Conservation (phyloP, 495 filamentous ascomycete genomes). For the Gamarada debralockiae region DNA sequence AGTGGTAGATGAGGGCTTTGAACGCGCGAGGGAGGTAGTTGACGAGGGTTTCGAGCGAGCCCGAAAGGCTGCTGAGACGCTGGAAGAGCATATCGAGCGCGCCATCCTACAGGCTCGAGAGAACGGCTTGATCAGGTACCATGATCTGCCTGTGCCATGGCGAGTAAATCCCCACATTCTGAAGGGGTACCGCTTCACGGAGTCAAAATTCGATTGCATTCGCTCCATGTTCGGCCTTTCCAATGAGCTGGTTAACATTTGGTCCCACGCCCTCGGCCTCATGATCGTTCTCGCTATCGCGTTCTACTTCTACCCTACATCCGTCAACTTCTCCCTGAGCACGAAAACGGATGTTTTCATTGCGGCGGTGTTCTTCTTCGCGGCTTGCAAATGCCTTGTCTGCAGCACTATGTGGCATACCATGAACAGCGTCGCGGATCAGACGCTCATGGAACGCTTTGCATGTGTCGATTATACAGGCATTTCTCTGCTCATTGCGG, state of each 20-base stretch:
- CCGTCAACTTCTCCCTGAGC: conserved; percentile 79
- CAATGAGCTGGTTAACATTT: conserved; percentile 97
- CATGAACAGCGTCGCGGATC: conserved; percentile 91
- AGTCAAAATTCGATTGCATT: conserved; percentile 82
- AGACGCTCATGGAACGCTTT: conserved; percentile 87
- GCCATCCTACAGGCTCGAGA: conserved; percentile 78
- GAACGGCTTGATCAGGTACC: conserved; percentile 78
- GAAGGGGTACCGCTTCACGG: conserved; percentile 86
- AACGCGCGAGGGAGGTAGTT: conserved; percentile 71
- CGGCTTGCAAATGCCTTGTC: conserved; percentile 90
- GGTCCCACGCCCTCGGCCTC: conserved; percentile 88
- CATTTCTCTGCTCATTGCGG: conserved; percentile 92
- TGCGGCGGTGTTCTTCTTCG: conserved; percentile 94
- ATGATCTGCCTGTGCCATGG: conserved; percentile 90
- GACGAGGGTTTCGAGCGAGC: conserved; percentile 83
- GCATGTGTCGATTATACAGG: conserved; percentile 99
- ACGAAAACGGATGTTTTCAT: conserved; percentile 84
- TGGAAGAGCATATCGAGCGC: conserved; percentile 75
- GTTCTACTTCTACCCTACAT: conserved; percentile 93
- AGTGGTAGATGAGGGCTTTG: conserved; percentile 69
- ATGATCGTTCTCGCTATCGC: conserved; percentile 83
- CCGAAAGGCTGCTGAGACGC: conserved; percentile 65
- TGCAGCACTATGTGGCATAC: conserved; percentile 98
- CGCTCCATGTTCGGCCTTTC: conserved; percentile 76
- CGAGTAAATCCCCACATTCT: conserved; percentile 91